Evolutionary conservation across 2,329 filamentous ascomycete species (phyloP), one percentile per base, ranked within the genome.

Genomic region (Emergomyces pasteurianus): DNA sequence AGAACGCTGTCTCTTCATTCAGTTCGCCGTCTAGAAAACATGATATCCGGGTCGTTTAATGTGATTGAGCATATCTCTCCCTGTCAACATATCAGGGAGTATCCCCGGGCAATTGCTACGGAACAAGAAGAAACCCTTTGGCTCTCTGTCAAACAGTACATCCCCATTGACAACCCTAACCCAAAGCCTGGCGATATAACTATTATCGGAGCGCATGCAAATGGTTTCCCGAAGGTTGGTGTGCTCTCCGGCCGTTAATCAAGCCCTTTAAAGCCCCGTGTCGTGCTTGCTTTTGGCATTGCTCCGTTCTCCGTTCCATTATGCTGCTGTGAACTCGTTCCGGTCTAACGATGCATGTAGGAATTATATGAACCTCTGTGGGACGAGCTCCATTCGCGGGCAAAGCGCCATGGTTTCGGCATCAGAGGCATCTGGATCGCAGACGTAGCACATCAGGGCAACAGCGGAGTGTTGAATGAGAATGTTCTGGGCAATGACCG

Each of bases 361-460:
- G 92, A 97, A 78, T 75, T 96, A 1, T 96, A 96, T 70, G 92
- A 96, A 69, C 89, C 92, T 0, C 78, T 96, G 0, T 96, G 91
- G 88, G 89, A 92, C 62, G 90, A 96, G 58, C 78, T 96, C 1
- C 78, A 88, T 66, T 74, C 79, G 21, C 77, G 79, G 21, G 77
- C 86, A 6, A 80, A 81, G 65, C 71, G 74, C 16, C 77, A 80
- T 60, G 85, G 84, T 21, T 83, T 95, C 67, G 80, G 81, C 1
- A 89, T 97, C 67, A 83, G 90, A 61, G 80, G 83, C 63, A 92
- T 97, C 67, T 96, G 89, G 88, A 94, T 96, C 67, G 86, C 90
- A 63, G 92, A 97, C 75, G 84, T 88, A n/a, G 86, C 89, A 36
- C 86, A 90, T 71, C 89, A 96, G 77, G 92, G 92, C 42, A 79